These are phyloP conservation scores for Chytridium lagenaria DNA, from an alignment of 371 early-diverging fungal species.

Conservation along the genomic window DNA sequence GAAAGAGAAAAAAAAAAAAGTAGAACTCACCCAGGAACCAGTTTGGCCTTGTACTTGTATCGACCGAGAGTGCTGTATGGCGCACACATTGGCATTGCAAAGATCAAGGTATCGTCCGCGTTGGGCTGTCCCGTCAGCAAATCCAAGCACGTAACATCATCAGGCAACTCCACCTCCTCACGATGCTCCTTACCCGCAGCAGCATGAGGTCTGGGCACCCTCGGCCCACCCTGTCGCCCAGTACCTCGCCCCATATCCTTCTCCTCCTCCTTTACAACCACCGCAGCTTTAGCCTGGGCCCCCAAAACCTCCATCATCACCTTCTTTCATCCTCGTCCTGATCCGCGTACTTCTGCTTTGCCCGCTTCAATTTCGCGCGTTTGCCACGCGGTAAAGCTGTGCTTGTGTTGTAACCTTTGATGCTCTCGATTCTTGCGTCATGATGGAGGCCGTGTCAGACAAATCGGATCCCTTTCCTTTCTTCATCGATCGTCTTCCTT, in stretches of 20 bases:
- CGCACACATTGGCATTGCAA: conserved; percentile 96
- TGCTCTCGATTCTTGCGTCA: background rate
- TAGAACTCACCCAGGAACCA: conserved; percentile 81
- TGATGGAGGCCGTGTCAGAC: conserved; percentile 14
- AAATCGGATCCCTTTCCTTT: conserved; percentile 50
- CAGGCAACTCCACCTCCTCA: conserved; percentile 16
- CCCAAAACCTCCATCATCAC: conserved; percentile 81
- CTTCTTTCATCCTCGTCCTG: conserved; percentile 91
- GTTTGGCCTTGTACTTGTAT: conserved; percentile 95
- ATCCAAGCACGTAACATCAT: conserved; percentile 61
- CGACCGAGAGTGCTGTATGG: conserved; percentile 88
- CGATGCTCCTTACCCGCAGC: background rate
- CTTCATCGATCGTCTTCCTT: conserved; percentile 79
- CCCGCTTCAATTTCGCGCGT: conserved; percentile 85
- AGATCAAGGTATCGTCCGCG: conserved; percentile 80
- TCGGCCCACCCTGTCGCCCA: no score
- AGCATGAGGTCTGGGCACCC: no score
- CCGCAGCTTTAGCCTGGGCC: conserved; percentile 77
- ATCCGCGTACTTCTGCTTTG: conserved; percentile 90
- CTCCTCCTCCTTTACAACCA: conserved; percentile 67
- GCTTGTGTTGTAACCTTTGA: conserved; percentile 5
- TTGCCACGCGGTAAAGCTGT: conserved; percentile 76
- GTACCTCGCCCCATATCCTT: conserved; percentile 65
- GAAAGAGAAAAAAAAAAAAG: conserved; percentile 10
- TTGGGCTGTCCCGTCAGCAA: conserved; percentile 78